Conservation (phyloP, 805 yeast genomes). For the Candida piceae region DNA sequence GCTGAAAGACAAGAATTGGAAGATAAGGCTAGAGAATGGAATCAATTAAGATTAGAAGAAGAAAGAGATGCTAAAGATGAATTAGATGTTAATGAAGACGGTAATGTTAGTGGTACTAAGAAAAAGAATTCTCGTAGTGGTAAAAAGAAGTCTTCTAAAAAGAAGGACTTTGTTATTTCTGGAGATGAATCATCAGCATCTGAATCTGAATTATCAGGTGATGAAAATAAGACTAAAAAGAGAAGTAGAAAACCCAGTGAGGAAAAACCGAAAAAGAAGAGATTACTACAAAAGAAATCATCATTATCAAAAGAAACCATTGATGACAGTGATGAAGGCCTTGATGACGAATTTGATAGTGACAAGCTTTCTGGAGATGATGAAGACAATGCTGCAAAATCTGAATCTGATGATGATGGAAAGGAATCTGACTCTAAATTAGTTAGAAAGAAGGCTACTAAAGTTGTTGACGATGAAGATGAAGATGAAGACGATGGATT, state of each 20-base stretch:
- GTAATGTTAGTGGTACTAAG: slow-evolving; percentile 18
- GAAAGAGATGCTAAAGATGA: slow-evolving; percentile 9
- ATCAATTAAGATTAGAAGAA: slow-evolving; percentile 28
- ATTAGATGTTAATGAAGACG: slow-evolving; percentile 3
- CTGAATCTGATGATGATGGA: slow-evolving; percentile 4
- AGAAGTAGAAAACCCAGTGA: slow-evolving; percentile 4
- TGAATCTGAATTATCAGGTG: slow-evolving; percentile 7
- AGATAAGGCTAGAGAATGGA: slow-evolving; percentile 54
- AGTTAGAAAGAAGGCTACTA: slow-evolving; percentile 15
- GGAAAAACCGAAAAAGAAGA: slow-evolving; percentile 9
- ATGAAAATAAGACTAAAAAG: background rate
- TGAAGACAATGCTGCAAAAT: slow-evolving; percentile 3
- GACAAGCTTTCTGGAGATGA: slow-evolving; percentile 12
- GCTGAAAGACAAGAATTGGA: slow-evolving; percentile 47
- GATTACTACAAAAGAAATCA: slow-evolving; percentile 18
- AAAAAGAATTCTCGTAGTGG: slow-evolving; percentile 21
- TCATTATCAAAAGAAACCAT: slow-evolving; percentile 24
- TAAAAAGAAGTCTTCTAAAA: slow-evolving; percentile 15
- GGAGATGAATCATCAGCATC: slow-evolving; percentile 36
- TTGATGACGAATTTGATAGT: slow-evolving; percentile 14
- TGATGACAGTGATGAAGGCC: slow-evolving; percentile 29
- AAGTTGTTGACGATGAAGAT: slow-evolving; percentile 22
- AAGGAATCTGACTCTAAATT: slow-evolving; percentile 4
- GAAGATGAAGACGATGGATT: slow-evolving; percentile 1
- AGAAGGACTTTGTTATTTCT: slow-evolving; percentile 31